Evolutionary conservation across 805 yeast species (phyloP).

Genomic region (Candida piceae): DNA sequence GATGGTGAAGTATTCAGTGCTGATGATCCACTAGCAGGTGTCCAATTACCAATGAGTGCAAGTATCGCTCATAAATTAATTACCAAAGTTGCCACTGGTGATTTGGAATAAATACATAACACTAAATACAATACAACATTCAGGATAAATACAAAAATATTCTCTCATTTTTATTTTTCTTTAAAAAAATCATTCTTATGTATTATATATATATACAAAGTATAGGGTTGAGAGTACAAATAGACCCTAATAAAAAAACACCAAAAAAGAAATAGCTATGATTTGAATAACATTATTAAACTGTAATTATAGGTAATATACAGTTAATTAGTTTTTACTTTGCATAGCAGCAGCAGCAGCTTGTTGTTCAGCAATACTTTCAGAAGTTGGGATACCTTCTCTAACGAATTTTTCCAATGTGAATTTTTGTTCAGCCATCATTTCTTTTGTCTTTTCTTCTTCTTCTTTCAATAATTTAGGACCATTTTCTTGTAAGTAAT

Average conservation of each 20-base stretch:
- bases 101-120: background rate
- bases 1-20: slow-evolving; percentile 9
- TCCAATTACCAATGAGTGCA: slow-evolving; percentile 38
- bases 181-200: too few species aligned
- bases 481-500: slow-evolving; percentile 51
- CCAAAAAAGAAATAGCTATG: too few species aligned
- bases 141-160: too few species aligned
- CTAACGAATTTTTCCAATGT: slow-evolving; percentile 81
- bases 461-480: slow-evolving; percentile 78
- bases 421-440: slow-evolving; percentile 75
- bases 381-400: slow-evolving; percentile 77
- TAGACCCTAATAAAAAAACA: too few species aligned
- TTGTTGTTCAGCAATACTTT: slow-evolving; percentile 44
- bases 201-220: too few species aligned
- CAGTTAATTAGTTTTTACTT: too few species aligned
- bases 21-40: slow-evolving; percentile 31
- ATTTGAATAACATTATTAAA: too few species aligned
- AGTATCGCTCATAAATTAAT: slow-evolving; percentile 42
- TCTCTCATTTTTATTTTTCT: too few species aligned
- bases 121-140: too few species aligned
- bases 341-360: too few species aligned
- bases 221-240: too few species aligned
- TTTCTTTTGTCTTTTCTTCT: slow-evolving; percentile 71
- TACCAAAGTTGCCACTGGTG: slow-evolving; percentile 26
- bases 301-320: too few species aligned